Base-by-base conservation (phyloP, 352 stramenopile species). In the Phytophthora pinifolia region DNA sequence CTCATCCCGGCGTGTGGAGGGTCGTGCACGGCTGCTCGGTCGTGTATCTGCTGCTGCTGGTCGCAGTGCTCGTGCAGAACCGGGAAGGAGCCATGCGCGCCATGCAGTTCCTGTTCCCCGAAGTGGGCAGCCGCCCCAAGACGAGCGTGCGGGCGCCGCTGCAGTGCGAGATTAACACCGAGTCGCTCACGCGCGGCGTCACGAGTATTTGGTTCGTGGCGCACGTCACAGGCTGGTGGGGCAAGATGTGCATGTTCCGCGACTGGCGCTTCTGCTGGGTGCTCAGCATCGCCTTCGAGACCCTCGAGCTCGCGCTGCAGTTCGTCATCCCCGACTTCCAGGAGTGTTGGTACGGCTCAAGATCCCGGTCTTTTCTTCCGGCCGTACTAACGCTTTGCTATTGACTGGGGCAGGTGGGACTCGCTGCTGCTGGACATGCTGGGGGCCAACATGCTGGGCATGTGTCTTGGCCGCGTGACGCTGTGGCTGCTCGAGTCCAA, bases 341-440 rank as follows among this genome's bases (percentile, higher is more conserved):
- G 56, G 92, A 98, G 67, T 98, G 92, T 68, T 98, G 89, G 89
- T n/a, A n/a, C n/a, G n/a, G n/a, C n/a, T n/a, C n/a, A n/a, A n/a
- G n/a, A n/a, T n/a, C n/a, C n/a, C n/a, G n/a, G n/a, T n/a, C n/a
- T n/a, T n/a, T n/a, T n/a, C n/a, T n/a, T n/a, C n/a, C n/a, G n/a
- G n/a, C n/a, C n/a, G n/a, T n/a, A n/a, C n/a, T n/a, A n/a, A n/a
- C n/a, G n/a, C n/a, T n/a, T n/a, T n/a, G n/a, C n/a, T n/a, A n/a
- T n/a, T n/a, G n/a, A n/a, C n/a, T n/a, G n/a, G n/a, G n/a, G n/a
- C n/a, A n/a, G n/a, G n/a, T 98, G 92, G 92, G 92, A 98, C 59
- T 96, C 90, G 35, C 54, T 98, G 18, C 76, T 98, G 32, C 76
- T 97, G 59, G 92, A 98, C 62, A 58, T 97, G 17, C 72, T 97